Percentiles rank a stretch among this genome's conserved stretches.
Conservation (phyloP, 192 early-diverging fungal genomes). For the Coemansia sp. region DNA sequence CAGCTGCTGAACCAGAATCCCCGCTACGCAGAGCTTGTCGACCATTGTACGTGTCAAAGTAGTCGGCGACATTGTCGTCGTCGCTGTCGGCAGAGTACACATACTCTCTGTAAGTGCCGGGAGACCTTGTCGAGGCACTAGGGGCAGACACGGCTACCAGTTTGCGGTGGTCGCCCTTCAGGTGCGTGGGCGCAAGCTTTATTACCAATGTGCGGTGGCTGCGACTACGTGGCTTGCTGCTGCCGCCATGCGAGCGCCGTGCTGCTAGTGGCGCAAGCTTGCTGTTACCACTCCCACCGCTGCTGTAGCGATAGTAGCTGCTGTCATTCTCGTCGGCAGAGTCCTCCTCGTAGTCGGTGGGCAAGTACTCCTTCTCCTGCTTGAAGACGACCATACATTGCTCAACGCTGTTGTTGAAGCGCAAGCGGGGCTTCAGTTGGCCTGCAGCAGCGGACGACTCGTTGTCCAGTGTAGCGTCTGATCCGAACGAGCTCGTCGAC, state of each 20-base stretch:
- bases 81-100: background rate
- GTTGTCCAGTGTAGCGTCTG: constrained; percentile 37
- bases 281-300: background rate
- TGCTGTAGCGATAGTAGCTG: background rate
- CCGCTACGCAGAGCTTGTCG: background rate
- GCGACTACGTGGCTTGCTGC: constrained; percentile 14
- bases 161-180: constrained; percentile 51
- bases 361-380: constrained; percentile 52
- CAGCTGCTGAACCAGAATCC: background rate
- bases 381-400: constrained; percentile 56
- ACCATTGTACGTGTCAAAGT: constrained; percentile 3
- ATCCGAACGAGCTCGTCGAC: constrained; percentile 49
- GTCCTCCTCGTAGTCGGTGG: constrained; percentile 42
- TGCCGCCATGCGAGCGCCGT: constrained; percentile 3
- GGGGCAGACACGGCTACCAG: constrained; percentile 20
- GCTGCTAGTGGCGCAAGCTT: constrained; percentile 2
- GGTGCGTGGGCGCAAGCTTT: constrained; percentile 44
- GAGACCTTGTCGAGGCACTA: background rate
- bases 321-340: constrained; percentile 17
- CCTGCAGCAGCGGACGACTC: constrained; percentile 7
- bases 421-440: constrained; percentile 36
- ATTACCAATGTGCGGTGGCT: constrained; percentile 43
- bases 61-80: constrained; percentile 6
- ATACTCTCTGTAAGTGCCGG: background rate
- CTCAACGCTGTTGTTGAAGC: constrained; percentile 56